A percentile compares a stretch with the other conserved stretches of the same genome.
phyloP scores from a whole-genome alignment of 495 filamentous ascomycete genomes.

The Xylaria castorea region DNA sequence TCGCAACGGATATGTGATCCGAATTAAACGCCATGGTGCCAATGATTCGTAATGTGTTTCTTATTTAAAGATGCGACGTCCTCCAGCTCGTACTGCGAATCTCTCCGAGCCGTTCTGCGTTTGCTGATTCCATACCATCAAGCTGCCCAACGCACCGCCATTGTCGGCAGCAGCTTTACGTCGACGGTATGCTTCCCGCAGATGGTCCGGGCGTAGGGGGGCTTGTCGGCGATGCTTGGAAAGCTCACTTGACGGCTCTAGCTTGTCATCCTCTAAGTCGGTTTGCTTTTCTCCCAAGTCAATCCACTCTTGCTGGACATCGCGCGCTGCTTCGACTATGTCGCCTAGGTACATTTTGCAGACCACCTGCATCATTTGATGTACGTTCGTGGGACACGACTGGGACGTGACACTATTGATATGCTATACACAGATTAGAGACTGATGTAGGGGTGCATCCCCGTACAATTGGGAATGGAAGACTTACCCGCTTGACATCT shows the following conservation, averaged over 20 bases:
- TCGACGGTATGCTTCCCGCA: conserved; percentile 78
- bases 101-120: conserved; percentile 66
- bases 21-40: conserved; percentile 17
- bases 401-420: conserved; percentile 90
- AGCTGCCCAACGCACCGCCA: conserved; percentile 73
- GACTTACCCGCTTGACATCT: conserved; percentile 58
- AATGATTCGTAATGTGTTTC: background rate
- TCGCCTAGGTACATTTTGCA: conserved; percentile 86
- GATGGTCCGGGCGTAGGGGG: conserved; percentile 80
- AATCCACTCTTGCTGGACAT: conserved; percentile 80
- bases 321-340: conserved; percentile 79
- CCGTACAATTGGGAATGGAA: background rate
- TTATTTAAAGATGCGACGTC: conserved; percentile 70
- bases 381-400: conserved; percentile 78
- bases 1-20: background rate
- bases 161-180: conserved; percentile 70
- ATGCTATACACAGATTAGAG: conserved; percentile 57
- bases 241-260: conserved; percentile 36
- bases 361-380: conserved; percentile 79
- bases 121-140: conserved; percentile 70
- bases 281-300: conserved; percentile 60
- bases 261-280: conserved; percentile 44
- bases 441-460: background rate
- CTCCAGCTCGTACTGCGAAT: conserved; percentile 66
- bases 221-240: conserved; percentile 59